These are phyloP conservation scores for Lithohypha guttulata DNA, from an alignment of 2,329 filamentous ascomycete genomes.

Conservation along the genomic window DNA sequence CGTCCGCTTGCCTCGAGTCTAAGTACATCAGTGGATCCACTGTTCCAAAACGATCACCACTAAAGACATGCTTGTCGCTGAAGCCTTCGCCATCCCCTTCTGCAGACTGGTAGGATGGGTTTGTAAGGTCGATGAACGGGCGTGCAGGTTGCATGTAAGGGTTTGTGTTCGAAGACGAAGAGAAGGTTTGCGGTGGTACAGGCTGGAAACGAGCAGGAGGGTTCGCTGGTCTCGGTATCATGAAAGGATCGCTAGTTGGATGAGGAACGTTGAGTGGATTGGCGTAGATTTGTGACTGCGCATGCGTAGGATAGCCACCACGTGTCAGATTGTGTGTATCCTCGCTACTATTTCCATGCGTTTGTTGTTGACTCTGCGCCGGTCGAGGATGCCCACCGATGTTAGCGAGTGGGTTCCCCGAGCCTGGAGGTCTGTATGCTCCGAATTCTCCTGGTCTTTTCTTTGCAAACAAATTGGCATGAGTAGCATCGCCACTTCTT, in stretches of 20 bases:
- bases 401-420: constrained; percentile 3
- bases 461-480: constrained; percentile 19
- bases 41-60: constrained; percentile 41
- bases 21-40: constrained; percentile 44
- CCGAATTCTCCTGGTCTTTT: constrained; percentile 1
- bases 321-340: constrained; percentile 11
- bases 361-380: neutral
- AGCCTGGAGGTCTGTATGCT: constrained; percentile 7
- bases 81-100: constrained; percentile 35
- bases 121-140: constrained; percentile 41
- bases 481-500: constrained; percentile 15
- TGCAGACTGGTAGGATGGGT: constrained; percentile 4
- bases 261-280: constrained; percentile 19
- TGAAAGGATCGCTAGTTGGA: constrained; percentile 29
- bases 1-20: constrained; percentile 39
- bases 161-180: constrained; percentile 33
- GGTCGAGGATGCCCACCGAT: neutral
- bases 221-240: constrained; percentile 38
- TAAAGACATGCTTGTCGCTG: constrained; percentile 35
- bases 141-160: constrained; percentile 32
- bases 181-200: constrained; percentile 43
- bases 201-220: constrained; percentile 37
- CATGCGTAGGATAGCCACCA: constrained; percentile 6
- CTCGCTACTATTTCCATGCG: constrained; percentile 15
- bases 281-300: too few relatives aligned